A percentile compares a stretch with the other conserved stretches of the same genome.
Evolutionary conservation across 176 grass and related monocot genomes (phyloP).

Genomic region (Zea luxurians): DNA sequence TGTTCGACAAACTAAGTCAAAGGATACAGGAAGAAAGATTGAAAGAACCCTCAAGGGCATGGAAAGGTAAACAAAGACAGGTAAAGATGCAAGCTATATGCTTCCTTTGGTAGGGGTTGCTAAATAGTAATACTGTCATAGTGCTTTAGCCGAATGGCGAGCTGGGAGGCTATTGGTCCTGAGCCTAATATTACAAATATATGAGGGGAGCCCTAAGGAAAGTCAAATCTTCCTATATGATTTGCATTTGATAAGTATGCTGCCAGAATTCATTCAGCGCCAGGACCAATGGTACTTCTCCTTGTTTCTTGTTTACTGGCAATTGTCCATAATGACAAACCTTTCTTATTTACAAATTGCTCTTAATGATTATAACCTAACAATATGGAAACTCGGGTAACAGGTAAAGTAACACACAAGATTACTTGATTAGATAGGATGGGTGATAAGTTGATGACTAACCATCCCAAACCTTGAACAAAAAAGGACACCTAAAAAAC

Average conservation of each 20-base stretch:
- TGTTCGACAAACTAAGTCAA: constrained; percentile 16
- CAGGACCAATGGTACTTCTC: neutral
- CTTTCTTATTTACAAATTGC: neutral
- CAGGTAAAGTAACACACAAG: neutral
- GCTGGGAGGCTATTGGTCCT: neutral
- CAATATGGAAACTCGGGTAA: neutral
- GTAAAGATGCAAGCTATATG: neutral
- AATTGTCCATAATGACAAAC: neutral
- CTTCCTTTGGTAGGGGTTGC: neutral
- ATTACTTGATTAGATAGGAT: constrained; percentile 1
- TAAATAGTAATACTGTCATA: neutral
- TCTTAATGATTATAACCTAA: neutral
- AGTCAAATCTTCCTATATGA: neutral
- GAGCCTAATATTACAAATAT: neutral
- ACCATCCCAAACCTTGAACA: neutral
- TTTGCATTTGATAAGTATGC: neutral
- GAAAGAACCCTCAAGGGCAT: constrained; percentile 12
- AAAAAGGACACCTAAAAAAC: neutral
- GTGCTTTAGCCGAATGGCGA: neutral
- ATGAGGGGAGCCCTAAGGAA: neutral
- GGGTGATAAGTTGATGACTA: neutral
- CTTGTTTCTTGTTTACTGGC: neutral
- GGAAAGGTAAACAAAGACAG: constrained; percentile 17
- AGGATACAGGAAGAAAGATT: constrained; percentile 20
- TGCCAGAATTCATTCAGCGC: neutral